A percentile compares a stretch with the other conserved stretches of the same genome.
Conservation (phyloP, 2,329 filamentous ascomycete genomes). For the Microthyrium microscopicum region DNA sequence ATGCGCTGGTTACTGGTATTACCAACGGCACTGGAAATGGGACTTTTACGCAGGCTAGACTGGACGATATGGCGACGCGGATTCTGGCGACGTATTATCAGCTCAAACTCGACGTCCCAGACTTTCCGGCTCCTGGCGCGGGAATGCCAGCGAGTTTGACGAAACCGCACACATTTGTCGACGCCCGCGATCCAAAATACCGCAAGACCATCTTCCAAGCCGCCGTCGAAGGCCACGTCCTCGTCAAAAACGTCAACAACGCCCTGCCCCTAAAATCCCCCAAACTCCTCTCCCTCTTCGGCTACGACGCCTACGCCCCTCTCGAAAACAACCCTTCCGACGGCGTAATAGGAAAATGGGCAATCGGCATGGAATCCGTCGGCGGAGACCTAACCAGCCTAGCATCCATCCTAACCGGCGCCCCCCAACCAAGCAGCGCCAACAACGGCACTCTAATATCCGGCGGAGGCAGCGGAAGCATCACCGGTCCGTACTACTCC, state of each 20-base stretch:
- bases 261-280: conserved; percentile 36
- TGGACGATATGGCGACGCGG: conserved; percentile 19
- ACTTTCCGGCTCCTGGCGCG: conserved; percentile 2
- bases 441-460: conserved; percentile 18
- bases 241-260: conserved; percentile 43
- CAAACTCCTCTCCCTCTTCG: conserved; percentile 29
- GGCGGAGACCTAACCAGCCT: too few relatives aligned
- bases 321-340: conserved; percentile 5
- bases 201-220: conserved; percentile 34
- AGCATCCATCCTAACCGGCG: too few relatives aligned
- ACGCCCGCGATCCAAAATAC: conserved; percentile 36
- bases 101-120: neutral
- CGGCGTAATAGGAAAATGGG: conserved; percentile 6
- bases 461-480: conserved; percentile 20
- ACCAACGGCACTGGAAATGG: too few relatives aligned
- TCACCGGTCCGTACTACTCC: conserved; percentile 18
- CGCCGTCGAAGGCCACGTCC: conserved; percentile 41
- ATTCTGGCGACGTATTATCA: conserved; percentile 13
- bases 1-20: conserved; percentile 15
- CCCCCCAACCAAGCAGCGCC: conserved; percentile 12
- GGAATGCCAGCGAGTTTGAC: conserved; percentile 2
- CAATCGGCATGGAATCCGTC: conserved; percentile 7
- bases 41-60: conserved; percentile 14
- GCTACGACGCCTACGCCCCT: conserved; percentile 11
- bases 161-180: conserved; percentile 18